Evolutionary conservation across 345 rosid species (phyloP), one percentile per base, ranked within the genome.

Genomic region (Zanthoxylum bungeanum): DNA sequence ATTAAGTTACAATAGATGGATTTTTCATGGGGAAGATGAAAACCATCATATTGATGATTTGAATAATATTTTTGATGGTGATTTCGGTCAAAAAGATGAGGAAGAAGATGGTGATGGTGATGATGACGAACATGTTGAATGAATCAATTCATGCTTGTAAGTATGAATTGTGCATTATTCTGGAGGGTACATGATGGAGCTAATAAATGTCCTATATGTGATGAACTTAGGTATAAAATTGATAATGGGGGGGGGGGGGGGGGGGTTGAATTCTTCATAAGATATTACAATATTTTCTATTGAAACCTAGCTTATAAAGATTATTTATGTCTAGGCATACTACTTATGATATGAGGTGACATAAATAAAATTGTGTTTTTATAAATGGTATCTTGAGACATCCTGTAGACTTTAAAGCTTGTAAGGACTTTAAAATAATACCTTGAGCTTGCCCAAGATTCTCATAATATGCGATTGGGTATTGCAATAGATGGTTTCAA

Each of bases 221-320:
- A 7, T 2, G 2, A 30, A 0, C 4, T 11, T n/a, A 33, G 55
- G 27, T 73, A 46, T 51, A 47, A 31, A 11, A 5, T 5, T 24
- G 5, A 33, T 31, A 11, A 47, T 1, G 24, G 21, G 0, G n/a
- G n/a, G n/a, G n/a, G n/a, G n/a, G n/a, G n/a, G n/a, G n/a, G n/a
- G n/a, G n/a, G n/a, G n/a, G n/a, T n/a, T n/a, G n/a, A n/a, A 72
- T 78, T 14, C 49, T 51, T 1, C 1, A 25, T 4, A 78, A 69
- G 36, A 9, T 65, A 2, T 21, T 73, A 0, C 4, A 46, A 1
- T 50, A 73, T 25, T 78, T 74, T 69, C 65, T 72, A 3, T 56
- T 78, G 4, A 63, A 17, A 0, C 63, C 56, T 0, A 53, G 61
- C 4, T 27, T 75, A 7, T 21, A 53, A 3, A 69, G 74, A 19